A percentile compares a stretch with the other conserved stretches of the same genome.
Conservation (phyloP, 805 yeast genomes). For the Wickerhamomyces subpelliculosus region DNA sequence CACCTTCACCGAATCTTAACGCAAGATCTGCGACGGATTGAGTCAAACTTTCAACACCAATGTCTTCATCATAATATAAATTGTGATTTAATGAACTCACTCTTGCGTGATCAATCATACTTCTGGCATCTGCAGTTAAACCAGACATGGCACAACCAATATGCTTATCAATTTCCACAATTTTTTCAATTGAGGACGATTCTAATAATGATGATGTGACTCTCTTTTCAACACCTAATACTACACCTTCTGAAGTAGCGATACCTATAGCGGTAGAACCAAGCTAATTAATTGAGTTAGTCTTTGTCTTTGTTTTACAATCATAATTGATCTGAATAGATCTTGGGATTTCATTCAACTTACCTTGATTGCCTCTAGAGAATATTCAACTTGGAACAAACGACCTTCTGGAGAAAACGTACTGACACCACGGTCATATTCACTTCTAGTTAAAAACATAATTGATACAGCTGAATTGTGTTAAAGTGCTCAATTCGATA, state of each 20-base stretch:
- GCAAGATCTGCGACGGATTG: constrained; percentile 98
- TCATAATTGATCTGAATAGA: too few relatives aligned
- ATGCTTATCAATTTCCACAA: constrained; percentile 88
- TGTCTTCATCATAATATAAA: constrained; percentile 85
- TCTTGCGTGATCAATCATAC: constrained; percentile 98
- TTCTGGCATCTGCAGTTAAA: constrained; percentile 95
- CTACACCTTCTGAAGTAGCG: constrained; percentile 90
- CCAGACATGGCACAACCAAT: constrained; percentile 99
- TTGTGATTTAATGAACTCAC: constrained; percentile 83
- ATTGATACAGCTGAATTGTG: background rate
- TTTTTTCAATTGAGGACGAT: constrained; percentile 89
- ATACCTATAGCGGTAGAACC: constrained; percentile 99
- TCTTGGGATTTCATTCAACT: constrained; percentile 14
- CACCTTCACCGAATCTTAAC: constrained; percentile 94
- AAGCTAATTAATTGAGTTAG: constrained; percentile 24
- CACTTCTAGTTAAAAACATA: constrained; percentile 99
- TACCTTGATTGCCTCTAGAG: constrained; percentile 91
- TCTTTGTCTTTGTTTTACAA: background rate
- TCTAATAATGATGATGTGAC: constrained; percentile 91
- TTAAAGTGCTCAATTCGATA: too few relatives aligned
- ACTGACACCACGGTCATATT: constrained; percentile 97
- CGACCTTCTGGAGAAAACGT: constrained; percentile 99
- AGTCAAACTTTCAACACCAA: constrained; percentile 87
- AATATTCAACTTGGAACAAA: constrained; percentile 94
- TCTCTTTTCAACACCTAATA: constrained; percentile 94